Evolutionary conservation across 352 stramenopile species (phyloP), one percentile per base, ranked within the genome.

Genomic region (Thalassiosira hispida): DNA sequence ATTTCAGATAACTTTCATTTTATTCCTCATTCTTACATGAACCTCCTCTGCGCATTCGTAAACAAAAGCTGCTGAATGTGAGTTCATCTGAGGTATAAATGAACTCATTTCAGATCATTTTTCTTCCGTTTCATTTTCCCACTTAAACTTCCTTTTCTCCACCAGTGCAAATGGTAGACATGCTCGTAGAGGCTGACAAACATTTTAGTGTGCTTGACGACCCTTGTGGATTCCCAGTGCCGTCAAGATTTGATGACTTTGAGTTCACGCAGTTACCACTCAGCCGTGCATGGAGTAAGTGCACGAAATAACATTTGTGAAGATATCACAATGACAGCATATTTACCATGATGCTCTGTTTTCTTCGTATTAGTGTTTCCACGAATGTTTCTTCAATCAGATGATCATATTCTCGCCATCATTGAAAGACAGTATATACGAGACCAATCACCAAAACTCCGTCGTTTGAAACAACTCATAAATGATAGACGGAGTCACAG

Each of bases 401-500:
- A 83, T 44, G 82, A 89, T 51, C 44, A 18, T n/a, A 77, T 89
- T 40, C 7, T 85, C 38, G 71, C 81, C 20, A 72, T 82, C 25
- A 82, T 89, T 29, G 71, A 79, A 64, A 11, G 73, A n/a, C 60
- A 51, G 47, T 52, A 44, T 20, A 20, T 64, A n/a, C 57, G 68
- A 59, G 60, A 47, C 18, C 47, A 3, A 38, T 33, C 12, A 22
- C 42, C 11, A 35, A n/a, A n/a, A 23, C 51, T 62, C 52, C 57
- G 16, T 20, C 74, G 4, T 33, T 67, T 76, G 51, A 67, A 22
- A 53, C 42, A 59, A 20, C 42, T 84, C 8, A 22, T 87, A 0
- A 76, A 59, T 7, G 38, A 61, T 38, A 22, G 67, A 1, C 14
- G 68, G 47, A 38, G 8, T 4, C 66, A 83, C 22, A 22, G 66